Base-by-base conservation (phyloP, 768 basidiomycete genomes). In the Panaeolus cyanescens region DNA sequence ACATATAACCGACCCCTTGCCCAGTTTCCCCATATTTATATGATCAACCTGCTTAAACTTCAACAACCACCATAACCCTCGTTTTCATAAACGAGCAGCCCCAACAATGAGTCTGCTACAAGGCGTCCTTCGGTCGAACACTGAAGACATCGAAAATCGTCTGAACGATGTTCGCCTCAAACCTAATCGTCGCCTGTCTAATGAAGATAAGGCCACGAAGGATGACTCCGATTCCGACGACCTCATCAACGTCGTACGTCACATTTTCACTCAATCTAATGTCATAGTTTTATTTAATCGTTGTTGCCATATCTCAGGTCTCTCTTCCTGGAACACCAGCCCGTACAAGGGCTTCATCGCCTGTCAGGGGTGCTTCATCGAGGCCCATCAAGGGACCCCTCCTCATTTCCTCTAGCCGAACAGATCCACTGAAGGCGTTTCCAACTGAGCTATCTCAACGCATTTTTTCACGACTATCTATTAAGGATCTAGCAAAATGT, bases 381-480 rank as follows among this genome's bases (percentile, higher is more conserved):
- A 78, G 81, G 1, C 81, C 85, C 5, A 64, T 79, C 13, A 84
- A 81, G 28, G 79, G 84, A 32, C 82, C 83, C 54, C 76, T 80
- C 56, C 78, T 77, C 68, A 75, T 82, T 55, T 71, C 76, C 19
- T 73, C 76, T 25, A 71, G 70, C 17, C 71, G 74, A 31, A 71
- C 72, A 42, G 92, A 95, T 70, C 89, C 88, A 0, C 80, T 95
- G 28, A 85, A 80, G 63, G 81, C 75, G 1, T 82, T 97, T 45
- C 91, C 93, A 1, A 95, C 93, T 7, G 90, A 94, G 65, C 68
- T 95, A 19, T 88, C 89, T 0, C 93, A 96, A 67, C 79, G 84
- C 17, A 86, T 96, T 60, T 95, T 96, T 69, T 72, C 82, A 1
- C 73, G 75, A 56, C 77, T 97, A 5, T 74, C 83, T 12, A 75